These are phyloP conservation scores for Iberis pinnata DNA, from an alignment of 345 rosid genomes.

Conservation along the genomic window DNA sequence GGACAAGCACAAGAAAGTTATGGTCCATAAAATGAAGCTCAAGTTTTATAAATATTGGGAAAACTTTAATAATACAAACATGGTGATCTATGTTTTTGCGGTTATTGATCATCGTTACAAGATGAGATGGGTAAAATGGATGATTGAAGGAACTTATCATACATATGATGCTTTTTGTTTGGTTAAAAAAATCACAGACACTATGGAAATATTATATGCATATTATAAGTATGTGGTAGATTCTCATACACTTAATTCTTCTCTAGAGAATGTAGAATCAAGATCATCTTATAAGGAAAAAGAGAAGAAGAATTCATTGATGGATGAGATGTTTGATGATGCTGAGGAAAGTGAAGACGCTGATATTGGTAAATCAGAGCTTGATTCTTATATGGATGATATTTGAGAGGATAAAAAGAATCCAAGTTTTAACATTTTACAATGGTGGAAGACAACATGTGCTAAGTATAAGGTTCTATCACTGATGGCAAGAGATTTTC, in stretches of 20 bases:
- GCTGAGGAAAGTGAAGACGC: background rate
- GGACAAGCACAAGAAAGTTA: background rate
- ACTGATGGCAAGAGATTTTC: conserved; percentile 13
- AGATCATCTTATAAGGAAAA: background rate
- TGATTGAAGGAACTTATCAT: background rate
- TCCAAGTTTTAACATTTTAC: background rate
- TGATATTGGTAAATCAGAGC: background rate
- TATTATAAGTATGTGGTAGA: background rate
- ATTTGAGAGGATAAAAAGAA: background rate
- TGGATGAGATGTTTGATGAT: background rate
- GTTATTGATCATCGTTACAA: background rate
- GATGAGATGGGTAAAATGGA: background rate
- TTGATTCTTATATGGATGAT: background rate
- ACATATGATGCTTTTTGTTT: background rate
- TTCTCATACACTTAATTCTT: background rate
- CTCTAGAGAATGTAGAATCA: background rate
- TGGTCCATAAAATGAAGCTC: background rate
- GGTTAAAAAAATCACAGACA: background rate
- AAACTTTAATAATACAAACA: background rate
- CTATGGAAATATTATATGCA: background rate
- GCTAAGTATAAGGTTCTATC: conserved; percentile 9
- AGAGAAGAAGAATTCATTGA: background rate
- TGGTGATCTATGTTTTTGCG: background rate
- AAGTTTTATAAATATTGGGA: conserved; percentile 9
- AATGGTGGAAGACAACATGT: no score